Base-by-base conservation (phyloP, 345 rosid species). In the Cochlearia excelsa region DNA sequence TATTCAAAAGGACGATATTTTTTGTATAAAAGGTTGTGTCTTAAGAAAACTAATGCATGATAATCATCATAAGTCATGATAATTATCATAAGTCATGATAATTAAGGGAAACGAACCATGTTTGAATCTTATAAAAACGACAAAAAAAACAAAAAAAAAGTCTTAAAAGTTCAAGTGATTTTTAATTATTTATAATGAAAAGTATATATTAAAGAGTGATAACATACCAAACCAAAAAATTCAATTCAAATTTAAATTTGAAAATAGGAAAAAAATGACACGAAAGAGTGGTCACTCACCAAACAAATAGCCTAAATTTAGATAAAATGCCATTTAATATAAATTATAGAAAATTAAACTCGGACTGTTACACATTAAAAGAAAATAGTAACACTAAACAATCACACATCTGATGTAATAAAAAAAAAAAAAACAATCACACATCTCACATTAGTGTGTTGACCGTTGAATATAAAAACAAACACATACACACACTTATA, bases 281-380 rank as follows among this genome's bases (percentile, higher is more conserved):
- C 23, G 40, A 30, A 53, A 42, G 37, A 60, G 55, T 68, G 72
- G 26, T 39, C 49, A 68, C 30, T 53, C 61, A 68, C 67, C 72
- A 29, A 68, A 68, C 61, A 68, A 39, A 46, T 39, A 46, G 51
- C 73, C 67, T 54, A 68, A 68, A 54, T 30, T 68, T 48, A 61
- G 67, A 61, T 68, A 31, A 54, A 31, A 53, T 39, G 2, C 43
- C 56, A 68, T 60, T 0, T 6, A 1, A 63, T 51, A 48, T 0
- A 51, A 49, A 23, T 23, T 3, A 51, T 27, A 51, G 3, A 3
- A 11, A 16, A 16, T 0, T 16, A 16, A 16, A 16, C 23, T 16
- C 23, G 37, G 23, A 46, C 54, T 38, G 66, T 51, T 51, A 43
- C 54, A 59, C 40, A 30, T 34, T 42, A 2, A 54, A 26, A 43